A percentile compares a stretch with the other conserved stretches of the same genome.
Evolutionary conservation across 345 rosid genomes (phyloP).

Genomic region (Isatis tinctoria): DNA sequence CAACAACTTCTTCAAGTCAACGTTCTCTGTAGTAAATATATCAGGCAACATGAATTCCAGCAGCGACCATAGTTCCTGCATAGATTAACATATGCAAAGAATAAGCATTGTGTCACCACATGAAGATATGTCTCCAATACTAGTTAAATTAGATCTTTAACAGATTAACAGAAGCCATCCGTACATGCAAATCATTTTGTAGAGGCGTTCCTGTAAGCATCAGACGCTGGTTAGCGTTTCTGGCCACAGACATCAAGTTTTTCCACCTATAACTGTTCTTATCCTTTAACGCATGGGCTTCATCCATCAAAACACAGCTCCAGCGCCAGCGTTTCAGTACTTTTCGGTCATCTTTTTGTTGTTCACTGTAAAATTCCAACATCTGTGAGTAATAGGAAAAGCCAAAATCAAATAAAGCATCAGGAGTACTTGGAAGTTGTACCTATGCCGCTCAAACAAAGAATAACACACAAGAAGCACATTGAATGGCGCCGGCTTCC

Average conservation of each 20-base stretch:
- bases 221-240: slow-evolving; percentile 90
- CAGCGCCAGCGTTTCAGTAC: slow-evolving; percentile 86
- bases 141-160: background rate
- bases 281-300: slow-evolving; percentile 98
- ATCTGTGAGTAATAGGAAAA: slow-evolving; percentile 13
- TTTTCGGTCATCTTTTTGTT: slow-evolving; percentile 97
- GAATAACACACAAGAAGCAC: slow-evolving; percentile 97
- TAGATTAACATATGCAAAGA: slow-evolving; percentile 3
- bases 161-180: slow-evolving; percentile 4
- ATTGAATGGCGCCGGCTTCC: slow-evolving; percentile 84
- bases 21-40: slow-evolving; percentile 88
- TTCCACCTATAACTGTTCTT: slow-evolving; percentile 97
- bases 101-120: background rate
- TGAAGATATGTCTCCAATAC: background rate
- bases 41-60: slow-evolving; percentile 97
- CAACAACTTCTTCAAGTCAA: slow-evolving; percentile 82
- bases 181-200: slow-evolving; percentile 97
- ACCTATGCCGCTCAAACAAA: slow-evolving; percentile 96
- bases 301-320: slow-evolving; percentile 99
- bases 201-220: slow-evolving; percentile 99
- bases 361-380: slow-evolving; percentile 51
- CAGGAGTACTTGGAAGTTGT: slow-evolving; percentile 24
- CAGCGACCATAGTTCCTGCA: slow-evolving; percentile 93
- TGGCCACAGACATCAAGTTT: slow-evolving; percentile 84
- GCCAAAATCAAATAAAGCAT: slow-evolving; percentile 2